These are phyloP conservation scores for Chenopodium quinoa DNA, from an alignment of 148 eudicot species.

Conservation along the genomic window DNA sequence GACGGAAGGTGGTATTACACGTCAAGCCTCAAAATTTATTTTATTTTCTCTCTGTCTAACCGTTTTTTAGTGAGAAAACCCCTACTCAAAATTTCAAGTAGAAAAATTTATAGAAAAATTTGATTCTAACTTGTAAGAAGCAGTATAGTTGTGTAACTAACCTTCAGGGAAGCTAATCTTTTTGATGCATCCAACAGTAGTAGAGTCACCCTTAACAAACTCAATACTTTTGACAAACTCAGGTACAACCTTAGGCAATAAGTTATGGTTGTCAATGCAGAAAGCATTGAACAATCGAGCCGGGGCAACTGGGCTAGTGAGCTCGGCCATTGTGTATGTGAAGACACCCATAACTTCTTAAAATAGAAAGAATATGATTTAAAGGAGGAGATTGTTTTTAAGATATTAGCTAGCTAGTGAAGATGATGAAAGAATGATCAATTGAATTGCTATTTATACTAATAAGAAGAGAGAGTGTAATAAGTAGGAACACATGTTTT, in stretches of 20 bases:
- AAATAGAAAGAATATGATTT: background rate
- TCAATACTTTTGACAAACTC: constrained; percentile 17
- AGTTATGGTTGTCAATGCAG: constrained; percentile 20
- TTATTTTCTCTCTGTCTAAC: too few species aligned
- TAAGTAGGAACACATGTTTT: too few species aligned
- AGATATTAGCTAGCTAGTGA: too few species aligned
- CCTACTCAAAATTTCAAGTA: too few species aligned
- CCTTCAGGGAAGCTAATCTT: constrained; percentile 23
- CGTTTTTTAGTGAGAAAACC: too few species aligned
- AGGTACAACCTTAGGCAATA: constrained; percentile 24
- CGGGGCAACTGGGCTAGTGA: background rate
- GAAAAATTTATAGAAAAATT: too few species aligned
- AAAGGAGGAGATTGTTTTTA: too few species aligned
- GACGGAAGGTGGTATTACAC: too few species aligned
- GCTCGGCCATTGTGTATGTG: constrained; percentile 7
- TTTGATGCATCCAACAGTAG: constrained; percentile 16
- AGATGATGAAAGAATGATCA: background rate
- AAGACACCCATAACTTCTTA: constrained; percentile 7
- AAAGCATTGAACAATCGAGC: constrained; percentile 21
- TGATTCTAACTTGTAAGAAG: too few species aligned
- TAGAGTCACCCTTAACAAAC: constrained; percentile 19
- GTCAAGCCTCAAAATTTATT: too few species aligned
- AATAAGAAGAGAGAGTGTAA: too few species aligned
- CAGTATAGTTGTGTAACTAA: background rate
- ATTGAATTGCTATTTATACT: background rate